phyloP scores from a whole-genome alignment of 179 eudicot species.

The Gypsophila paniculata region DNA sequence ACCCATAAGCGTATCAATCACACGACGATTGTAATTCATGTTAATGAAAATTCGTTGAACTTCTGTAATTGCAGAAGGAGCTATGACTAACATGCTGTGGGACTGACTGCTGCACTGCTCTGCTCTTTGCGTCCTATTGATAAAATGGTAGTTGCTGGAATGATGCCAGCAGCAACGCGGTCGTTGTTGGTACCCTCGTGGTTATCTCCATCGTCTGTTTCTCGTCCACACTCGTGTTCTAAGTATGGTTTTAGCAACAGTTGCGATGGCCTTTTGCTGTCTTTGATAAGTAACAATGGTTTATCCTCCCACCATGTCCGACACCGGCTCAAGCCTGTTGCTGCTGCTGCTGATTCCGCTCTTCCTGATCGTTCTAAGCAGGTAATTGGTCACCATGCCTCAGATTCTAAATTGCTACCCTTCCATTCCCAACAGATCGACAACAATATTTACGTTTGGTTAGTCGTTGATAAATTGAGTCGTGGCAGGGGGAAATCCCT shows the following conservation, averaged over 20 bases:
- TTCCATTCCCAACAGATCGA: too few relatives aligned
- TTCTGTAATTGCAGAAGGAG: neutral
- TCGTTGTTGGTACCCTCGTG: slow-evolving; percentile 16
- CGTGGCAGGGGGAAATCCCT: slow-evolving; percentile 21
- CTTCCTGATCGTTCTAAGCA: slow-evolving; percentile 31
- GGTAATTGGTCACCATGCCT: slow-evolving; percentile 22
- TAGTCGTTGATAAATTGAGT: neutral
- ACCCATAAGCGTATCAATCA: too few relatives aligned
- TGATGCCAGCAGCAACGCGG: slow-evolving; percentile 17
- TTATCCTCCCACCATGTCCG: slow-evolving; percentile 4
- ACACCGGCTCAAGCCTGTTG: slow-evolving; percentile 22
- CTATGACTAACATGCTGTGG: neutral
- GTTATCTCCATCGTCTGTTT: slow-evolving; percentile 14
- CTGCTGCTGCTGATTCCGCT: slow-evolving; percentile 32
- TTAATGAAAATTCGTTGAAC: neutral
- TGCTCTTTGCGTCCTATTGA: neutral
- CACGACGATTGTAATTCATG: neutral
- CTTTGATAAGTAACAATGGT: slow-evolving; percentile 2
- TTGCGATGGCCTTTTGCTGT: slow-evolving; percentile 7
- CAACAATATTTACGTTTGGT: too few relatives aligned
- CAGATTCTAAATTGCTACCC: neutral
- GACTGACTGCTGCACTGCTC: slow-evolving; percentile 5
- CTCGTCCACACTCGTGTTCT: slow-evolving; percentile 18
- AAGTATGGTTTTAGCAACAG: slow-evolving; percentile 8
- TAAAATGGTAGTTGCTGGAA: slow-evolving; percentile 27